Evolutionary conservation across 2,329 filamentous ascomycete genomes (phyloP).

Genomic region (Aspergillus candidus): DNA sequence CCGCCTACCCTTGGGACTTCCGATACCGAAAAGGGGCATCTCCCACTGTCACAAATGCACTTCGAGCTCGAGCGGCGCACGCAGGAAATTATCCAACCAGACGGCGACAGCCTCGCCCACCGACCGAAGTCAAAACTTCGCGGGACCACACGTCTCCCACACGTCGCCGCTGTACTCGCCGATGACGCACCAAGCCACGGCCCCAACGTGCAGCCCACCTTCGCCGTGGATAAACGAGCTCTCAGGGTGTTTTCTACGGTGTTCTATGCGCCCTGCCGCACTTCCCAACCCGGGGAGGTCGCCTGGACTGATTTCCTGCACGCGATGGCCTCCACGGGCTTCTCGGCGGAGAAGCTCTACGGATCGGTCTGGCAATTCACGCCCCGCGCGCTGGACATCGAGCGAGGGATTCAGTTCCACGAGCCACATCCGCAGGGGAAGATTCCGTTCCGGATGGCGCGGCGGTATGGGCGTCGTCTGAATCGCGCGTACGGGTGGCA

Average conservation of each 20-base stretch:
- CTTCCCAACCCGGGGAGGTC: conserved; percentile 44
- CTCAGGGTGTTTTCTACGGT: conserved; percentile 40
- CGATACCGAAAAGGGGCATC: background rate
- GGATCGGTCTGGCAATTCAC: conserved; percentile 58
- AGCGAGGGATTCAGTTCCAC: conserved; percentile 53
- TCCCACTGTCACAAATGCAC: background rate
- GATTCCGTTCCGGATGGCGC: conserved; percentile 43
- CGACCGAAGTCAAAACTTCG: conserved; percentile 14
- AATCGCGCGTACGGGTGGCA: conserved; percentile 48
- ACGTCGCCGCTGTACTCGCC: background rate
- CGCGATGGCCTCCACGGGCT: conserved; percentile 47
- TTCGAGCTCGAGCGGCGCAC: too few species aligned
- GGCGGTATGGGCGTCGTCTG: conserved; percentile 46
- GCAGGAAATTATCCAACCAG: too few species aligned
- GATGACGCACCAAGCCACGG: background rate
- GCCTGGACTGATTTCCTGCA: conserved; percentile 50
- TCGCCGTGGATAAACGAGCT: conserved; percentile 32
- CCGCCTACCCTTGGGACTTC: background rate
- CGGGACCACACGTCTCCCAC: background rate
- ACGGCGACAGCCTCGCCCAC: background rate
- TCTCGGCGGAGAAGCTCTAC: conserved; percentile 52
- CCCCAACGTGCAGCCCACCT: conserved; percentile 19
- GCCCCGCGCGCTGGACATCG: conserved; percentile 37
- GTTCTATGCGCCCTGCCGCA: conserved; percentile 32
- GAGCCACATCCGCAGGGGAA: conserved; percentile 54